Evolutionary conservation across 257 asterid species (phyloP), one percentile per base, ranked within the genome.

Genomic region (Anisodus acutangulus): DNA sequence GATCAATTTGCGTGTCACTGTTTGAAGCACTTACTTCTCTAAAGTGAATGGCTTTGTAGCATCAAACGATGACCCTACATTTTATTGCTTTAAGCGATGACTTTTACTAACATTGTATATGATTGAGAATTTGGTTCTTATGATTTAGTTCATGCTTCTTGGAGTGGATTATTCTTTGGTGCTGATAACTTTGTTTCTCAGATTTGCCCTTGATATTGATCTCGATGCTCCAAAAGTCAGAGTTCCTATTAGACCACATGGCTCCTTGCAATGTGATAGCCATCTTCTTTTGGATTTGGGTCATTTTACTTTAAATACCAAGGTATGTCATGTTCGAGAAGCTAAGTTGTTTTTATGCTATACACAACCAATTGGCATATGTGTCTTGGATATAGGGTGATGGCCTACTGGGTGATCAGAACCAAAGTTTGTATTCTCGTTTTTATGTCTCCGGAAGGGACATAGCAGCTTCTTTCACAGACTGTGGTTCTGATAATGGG

Each of bases 161-260:
- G 35, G 57, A 39, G 2, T 71, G 81, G 70, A 16, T 4, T 47
- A 22, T 55, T 63, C 70, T 59, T 58, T 79, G 79, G 39, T 86
- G 43, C 66, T 37, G 16, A 45, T 80, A 31, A 69, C 60, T 80
- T 80, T 58, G 19, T 70, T 69, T 83, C 53, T 64, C 87, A 97
- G 98, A 88, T 97, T 97, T 89, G 96, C 99, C 86, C 98, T 97
- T 84, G 98, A 97, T 90, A 97, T 97, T 88, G 99, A 97, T 86
- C 97, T 97, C 80, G 99, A 95, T 84, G 99, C 99, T 88, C 99
- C 99, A 81, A 97, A 95, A 92, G 99, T 97, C 83, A 93, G 95
- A 86, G 92, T 97, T 87, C 99, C 98, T 85, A 89, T 97, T 68
- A 90, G 93, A 87, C 89, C 92, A 80, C 79, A 86, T 76, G 86